Evolutionary conservation across 2,329 filamentous ascomycete species (phyloP), one percentile per base, ranked within the genome.

Genomic region (Phialophora macrospora): DNA sequence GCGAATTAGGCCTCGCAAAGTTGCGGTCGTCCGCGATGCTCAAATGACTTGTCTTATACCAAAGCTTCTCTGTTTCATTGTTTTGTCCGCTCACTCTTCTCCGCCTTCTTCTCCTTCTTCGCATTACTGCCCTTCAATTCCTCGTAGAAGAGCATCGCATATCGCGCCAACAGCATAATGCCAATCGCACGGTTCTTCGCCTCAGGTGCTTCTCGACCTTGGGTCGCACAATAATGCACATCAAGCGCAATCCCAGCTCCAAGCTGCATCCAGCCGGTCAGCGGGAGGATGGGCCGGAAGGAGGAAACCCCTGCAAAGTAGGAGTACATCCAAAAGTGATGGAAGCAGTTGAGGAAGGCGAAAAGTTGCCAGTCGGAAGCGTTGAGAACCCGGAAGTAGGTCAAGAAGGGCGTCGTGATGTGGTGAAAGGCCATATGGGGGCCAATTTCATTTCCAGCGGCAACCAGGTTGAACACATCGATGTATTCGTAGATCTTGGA

Each of bases 401-500:
- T 74, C 24, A 75, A 57, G 61, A 75, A 75, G 20, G 74, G 73
- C 20, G 72, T 74, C 2, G 73, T 74, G n/a, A 75, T 66, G 67
- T 75, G 75, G 65, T 76, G 72, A 46, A 76, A 73, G 20, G 70
- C 72, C 64, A 75, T 74, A 64, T 75, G 74, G 24, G 71, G 58
- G 38, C 71, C 71, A 44, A 76, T 70, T 11, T 55, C 28, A 1
- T 70, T 70, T 2, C 74, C 72, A 9, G 64, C 64, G 9, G 75
- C 74, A 4, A 73, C 67, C n/a, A 76, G 72, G 58, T 69, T 72
- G 34, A 76, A 69, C 14, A 76, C 72, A 56, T 76, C 74, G 28
- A 75, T 49, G 61, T 75, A 74, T 57, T 77, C 74, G 60, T 75
- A 76, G 48, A 76, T 72, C 60, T 75, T 76, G 54, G 73, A 75